Base-by-base conservation (phyloP, 2,329 filamentous ascomycete species). In the Graphilbum ipis-grandicollis region DNA sequence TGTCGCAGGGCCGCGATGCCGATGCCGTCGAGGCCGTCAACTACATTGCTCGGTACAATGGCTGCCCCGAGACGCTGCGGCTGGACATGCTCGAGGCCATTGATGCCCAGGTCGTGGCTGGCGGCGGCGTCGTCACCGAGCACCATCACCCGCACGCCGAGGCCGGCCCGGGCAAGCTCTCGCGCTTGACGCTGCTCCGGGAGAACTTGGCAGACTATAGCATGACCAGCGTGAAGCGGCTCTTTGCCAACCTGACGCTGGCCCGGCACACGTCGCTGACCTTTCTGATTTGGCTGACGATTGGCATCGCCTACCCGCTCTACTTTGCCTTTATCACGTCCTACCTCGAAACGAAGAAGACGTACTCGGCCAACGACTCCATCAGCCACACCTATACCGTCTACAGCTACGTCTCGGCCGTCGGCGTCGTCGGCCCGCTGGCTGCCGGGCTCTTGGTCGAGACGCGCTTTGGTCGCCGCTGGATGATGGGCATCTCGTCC, bases 331-430 rank as follows among this genome's bases (percentile, higher is more conserved):
- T 63, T 37, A 56, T 64, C 34, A 58, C 60, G 1, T 60, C 57
- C 0, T 65, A 64, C 38, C 52, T 63, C 7, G 53, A 54, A 15
- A 58, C 51, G 8, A 55, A 57, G 36, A 54, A 51, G 34, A 48
- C 48, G 3, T 65, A 76, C 17, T 76, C 79, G 5, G 73, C 65
- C 10, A 78, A 72, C 34, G 81, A 74, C 0, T 78, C 79, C 45
- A 57, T 79, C 30, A 82, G 75, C 0, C 85, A 84, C 52, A 72
- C 80, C 10, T 86, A 88, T 58, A 75, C 71, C 4, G 62, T 84
- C 26, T 43, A 43, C 35, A 37, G 39, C 35, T 38, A 39, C n/a
- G 41, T 43, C 13, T 41, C 39, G 2, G 41, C 39, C 9, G 39
- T 37, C 10, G 34, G 33, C 5, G 33, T 43, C 8, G 35, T 38